Evolutionary conservation across 75 land plant genomes (phyloP), one percentile per base, ranked within the genome.

Genomic region (Chamaecyparis obtusa): DNA sequence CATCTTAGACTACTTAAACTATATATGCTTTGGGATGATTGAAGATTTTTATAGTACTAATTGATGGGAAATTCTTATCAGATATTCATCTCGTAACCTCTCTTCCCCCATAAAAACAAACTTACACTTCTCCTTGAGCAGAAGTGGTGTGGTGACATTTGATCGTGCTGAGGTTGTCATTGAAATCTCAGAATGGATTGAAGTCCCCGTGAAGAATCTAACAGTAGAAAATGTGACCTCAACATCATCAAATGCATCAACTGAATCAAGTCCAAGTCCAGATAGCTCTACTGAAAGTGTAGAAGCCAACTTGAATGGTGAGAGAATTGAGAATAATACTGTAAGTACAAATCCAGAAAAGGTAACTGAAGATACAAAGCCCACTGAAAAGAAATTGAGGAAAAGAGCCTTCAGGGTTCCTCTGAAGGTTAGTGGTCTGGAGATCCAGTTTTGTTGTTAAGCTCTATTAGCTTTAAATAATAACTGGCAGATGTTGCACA

Each of bases 111-210:
- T 97, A 60, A 97, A 97, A 87, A 93, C 95, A 88, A 93, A 87
- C 69, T 88, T 97, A 55, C 99, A 97, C 90, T 95, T 97, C 86
- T 94, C 96, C 39, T 88, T 96, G 83, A 94, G 95, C 88, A 95
- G 99, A 89, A 96, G 99, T 90, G 99, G 99, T 43, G 41, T 96
- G 51, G 44, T 97, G 82, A 90, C 94, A 85, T 86, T 97, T 86
- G 99, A 97, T 85, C 90, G 94, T 60, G 99, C 97, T 86, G 98
- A 97, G 88, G 94, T 96, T 83, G 97, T 96, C 36, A 90, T 97
- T 86, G 98, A 97, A 87, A 89, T 96, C 67, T 83, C 94, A 15
- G 99, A 96, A 86, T 97, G 98, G 99, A 91, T 95, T 17, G 98
- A 97, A 78, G 95, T 97, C 78, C 95, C 95, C 80, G 93, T 90